A percentile compares a stretch with the other conserved stretches of the same genome.
phyloP scores from a whole-genome alignment of 1,284 basidiomycete genomes.

The Trametes pubescens region DNA sequence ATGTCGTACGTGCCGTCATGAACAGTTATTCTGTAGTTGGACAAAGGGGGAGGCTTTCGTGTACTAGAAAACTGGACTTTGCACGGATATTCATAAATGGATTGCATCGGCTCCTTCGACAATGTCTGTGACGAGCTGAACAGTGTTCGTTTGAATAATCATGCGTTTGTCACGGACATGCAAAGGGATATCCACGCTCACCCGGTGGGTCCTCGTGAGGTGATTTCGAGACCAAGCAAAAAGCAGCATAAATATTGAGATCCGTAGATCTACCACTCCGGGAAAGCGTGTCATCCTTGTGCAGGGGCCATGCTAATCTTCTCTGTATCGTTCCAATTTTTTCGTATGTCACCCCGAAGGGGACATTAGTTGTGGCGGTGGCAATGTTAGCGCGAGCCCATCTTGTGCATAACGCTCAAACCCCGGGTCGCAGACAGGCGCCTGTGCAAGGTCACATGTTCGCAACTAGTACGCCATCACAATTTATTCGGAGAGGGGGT shows the following conservation, averaged over 20 bases:
- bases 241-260: slow-evolving; percentile 33
- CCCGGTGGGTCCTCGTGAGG: too few relatives aligned
- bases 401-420: slow-evolving; percentile 4
- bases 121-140: too few relatives aligned
- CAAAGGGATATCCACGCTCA: too few relatives aligned
- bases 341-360: slow-evolving; percentile 39
- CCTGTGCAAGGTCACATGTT: not conserved
- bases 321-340: slow-evolving; percentile 40
- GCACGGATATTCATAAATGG: not conserved
- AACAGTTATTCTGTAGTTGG: not conserved
- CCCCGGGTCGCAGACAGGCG: slow-evolving; percentile 3
- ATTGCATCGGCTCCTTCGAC: not conserved
- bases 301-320: slow-evolving; percentile 39
- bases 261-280: slow-evolving; percentile 39
- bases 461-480: too few relatives aligned
- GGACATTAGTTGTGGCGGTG: slow-evolving; percentile 18
- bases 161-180: too few relatives aligned
- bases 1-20: slow-evolving; percentile 36
- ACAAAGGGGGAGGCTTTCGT: not conserved
- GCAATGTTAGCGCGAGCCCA: too few relatives aligned
- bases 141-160: too few relatives aligned
- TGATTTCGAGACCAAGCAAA: slow-evolving; percentile 6
- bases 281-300: slow-evolving; percentile 39
- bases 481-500: too few relatives aligned
- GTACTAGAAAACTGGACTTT: not conserved